Base-by-base conservation (phyloP, 148 eudicot genomes). In the Amaranthus cruentus region DNA sequence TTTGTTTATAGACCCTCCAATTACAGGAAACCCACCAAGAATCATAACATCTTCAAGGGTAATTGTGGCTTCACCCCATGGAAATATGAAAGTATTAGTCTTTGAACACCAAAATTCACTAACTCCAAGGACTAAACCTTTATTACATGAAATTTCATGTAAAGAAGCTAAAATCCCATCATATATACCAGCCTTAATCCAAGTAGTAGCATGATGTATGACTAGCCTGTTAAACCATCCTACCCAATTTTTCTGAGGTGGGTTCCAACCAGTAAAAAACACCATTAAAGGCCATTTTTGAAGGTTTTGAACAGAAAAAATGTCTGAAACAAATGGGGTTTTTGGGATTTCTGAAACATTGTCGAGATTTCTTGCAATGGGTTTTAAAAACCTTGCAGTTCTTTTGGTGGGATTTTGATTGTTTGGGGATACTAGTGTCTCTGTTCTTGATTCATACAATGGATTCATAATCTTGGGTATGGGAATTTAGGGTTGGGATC, bases 31-130 rank as follows among this genome's bases (percentile, higher is more conserved):
- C 9, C 88, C 88, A 55, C 86, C 83, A 58, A 86, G 62, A 58
- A 86, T 68, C 78, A 86, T 63, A 53, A 83, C 72, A 81, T 86
- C 88, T 69, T 86, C 87, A 59, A 86, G 73, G 6, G 83, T 86
- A 62, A 86, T 68, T 43, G 87, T 83, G 5, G 87, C 83, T 68
- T 83, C 89, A 14, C 87, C 87, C 89, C 89, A 86, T 18, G 83
- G 89, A 62, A 86, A 86, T 28, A 83, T 12, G 18, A 86, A 86
- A 6, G 86, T 79, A 53, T 73, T 83, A 7, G 86, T 83, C 43
- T 77, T 66, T 44, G 74, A 10, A 28, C 80, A 81, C 89, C 86
- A 83, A 62, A 79, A 76, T 53, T 84, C 86, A 49, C 70, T 74
- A 38, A 86, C 44, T 46, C 79, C 83, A 56, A 81, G 72, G 0